Base-by-base conservation (phyloP, 208 protist genomes). In the Acanthamoeba sp. region DNA sequence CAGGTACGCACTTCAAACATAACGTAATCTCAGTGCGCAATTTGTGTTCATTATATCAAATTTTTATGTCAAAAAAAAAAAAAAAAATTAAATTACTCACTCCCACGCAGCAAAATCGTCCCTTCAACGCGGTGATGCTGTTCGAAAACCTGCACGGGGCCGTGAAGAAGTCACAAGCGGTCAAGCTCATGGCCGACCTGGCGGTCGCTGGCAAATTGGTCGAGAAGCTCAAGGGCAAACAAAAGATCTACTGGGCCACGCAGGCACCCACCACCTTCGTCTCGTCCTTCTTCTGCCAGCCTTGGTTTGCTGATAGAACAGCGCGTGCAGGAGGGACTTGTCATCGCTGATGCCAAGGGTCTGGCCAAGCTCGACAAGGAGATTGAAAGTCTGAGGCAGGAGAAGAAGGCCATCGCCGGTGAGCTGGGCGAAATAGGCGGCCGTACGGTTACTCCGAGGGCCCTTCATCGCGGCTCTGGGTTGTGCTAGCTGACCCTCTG, bases 221-320 rank as follows among this genome's bases (percentile, higher is more conserved):
- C 18, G 85, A 91, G 22, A 91, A 91, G 57, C 57, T 73, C n/a
- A 91, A 91, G 59, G 85, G 85, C 85, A 91, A 91, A 55, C 85
- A 91, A 71, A 91, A 91, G 85, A 91, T 91, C 57, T 91, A 91
- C 40, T 91, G 85, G 85, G 57, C 85, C 24, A 32, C 50, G 20
- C 78, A 87, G 32, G 78, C 59, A 38, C n/a, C n/a, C n/a, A n/a
- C n/a, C n/a, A n/a, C n/a, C n/a, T n/a, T 6, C 2, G 12, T 22
- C 0, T 7, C 9, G n/a, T 29, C 32, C 32, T 36, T 36, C 64
- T 38, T 5, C n/a, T 34, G 10, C 64, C 64, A 22, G 55, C 5
- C 55, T 62, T 29, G 55, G 16, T 62, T 16, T 62, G 16, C 22
- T n/a, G 14, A 59, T 6, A 27, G n/a, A n/a, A n/a, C n/a, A n/a